Evolutionary conservation across 441 rosid genomes (phyloP), one percentile per base, ranked within the genome.

Genomic region (Bocquillonia castaneifolia): DNA sequence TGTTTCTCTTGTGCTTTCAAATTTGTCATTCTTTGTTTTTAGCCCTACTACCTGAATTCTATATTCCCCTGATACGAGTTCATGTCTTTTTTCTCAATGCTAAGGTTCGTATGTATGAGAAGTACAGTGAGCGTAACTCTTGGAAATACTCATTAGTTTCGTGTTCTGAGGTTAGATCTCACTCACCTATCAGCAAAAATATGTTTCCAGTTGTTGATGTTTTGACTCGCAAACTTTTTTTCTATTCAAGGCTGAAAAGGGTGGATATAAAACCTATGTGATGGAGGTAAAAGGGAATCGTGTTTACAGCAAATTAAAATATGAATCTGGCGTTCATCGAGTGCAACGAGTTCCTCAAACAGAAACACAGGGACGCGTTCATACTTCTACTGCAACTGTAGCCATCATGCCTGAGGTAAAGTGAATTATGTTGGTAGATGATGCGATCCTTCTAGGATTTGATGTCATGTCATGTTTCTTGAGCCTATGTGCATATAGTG

Each of bases 331-430:
- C 68, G 98, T 93, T 71, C 97, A 91, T 74, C 83, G 95, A 66
- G 98, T 93, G 59, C 97, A 93, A 78, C 92, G 96, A 54, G 97
- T 93, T 71, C 98, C 98, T 83, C 93, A 85, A 77, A 93, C 97
- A 57, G 97, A 91, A 76, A 58, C 98, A 73, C 97, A 91, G 72
- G 97, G 97, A 2, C 95, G 97, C 54, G 92, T 91, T 32, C 98
- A 93, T 79, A 93, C 96, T 70, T 93, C 98, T 76, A 91, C 98
- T 68, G 97, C 98, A 50, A 91, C 97, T 52, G 93, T 91, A 56
- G 98, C 98, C 63, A 88, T 93, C 84, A 93, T 93, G 98, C 97
- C 97, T 34, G 92, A 93, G 93, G 97, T 89, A 76, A 59, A 69
- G 65, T 73, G 67, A 31, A 59, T 51, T 62, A 29, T 29, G 39